Percentiles rank a stretch among this genome's conserved stretches.
phyloP scores from a whole-genome alignment of 768 basidiomycete species.

The Polyporus arcularius region DNA sequence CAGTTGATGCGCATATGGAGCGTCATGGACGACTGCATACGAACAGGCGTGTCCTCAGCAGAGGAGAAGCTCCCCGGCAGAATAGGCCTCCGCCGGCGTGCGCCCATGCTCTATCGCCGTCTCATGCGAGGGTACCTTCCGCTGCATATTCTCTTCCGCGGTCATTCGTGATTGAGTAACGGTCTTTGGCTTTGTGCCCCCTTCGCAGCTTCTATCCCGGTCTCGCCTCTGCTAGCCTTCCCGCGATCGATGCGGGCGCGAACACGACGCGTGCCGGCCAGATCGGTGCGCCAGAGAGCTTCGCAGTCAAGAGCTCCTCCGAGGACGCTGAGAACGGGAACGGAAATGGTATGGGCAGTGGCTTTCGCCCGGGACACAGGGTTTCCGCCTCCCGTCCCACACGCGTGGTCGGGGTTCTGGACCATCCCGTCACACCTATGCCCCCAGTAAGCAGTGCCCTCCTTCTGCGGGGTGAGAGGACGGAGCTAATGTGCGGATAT shows the following conservation, averaged over 20 bases:
- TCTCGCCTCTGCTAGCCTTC: constrained; percentile 36
- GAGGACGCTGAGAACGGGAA: not conserved
- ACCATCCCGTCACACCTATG: constrained; percentile 80
- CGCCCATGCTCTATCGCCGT: constrained; percentile 85
- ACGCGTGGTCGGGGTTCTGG: constrained; percentile 70
- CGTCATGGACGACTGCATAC: constrained; percentile 94
- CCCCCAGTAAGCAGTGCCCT: constrained; percentile 60
- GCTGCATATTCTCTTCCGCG: not conserved
- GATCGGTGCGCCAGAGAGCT: constrained; percentile 23
- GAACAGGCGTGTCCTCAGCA: constrained; percentile 75
- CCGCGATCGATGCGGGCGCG: constrained; percentile 35
- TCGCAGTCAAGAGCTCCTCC: not conserved
- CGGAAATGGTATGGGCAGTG: not conserved
- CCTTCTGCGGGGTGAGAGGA: not conserved
- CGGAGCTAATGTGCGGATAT: not conserved
- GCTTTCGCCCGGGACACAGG: constrained; percentile 1
- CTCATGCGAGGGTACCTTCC: constrained; percentile 80
- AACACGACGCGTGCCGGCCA: constrained; percentile 17
- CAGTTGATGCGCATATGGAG: constrained; percentile 78
- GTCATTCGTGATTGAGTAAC: not conserved
- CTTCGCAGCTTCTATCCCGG: constrained; percentile 52
- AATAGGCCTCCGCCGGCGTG: constrained; percentile 74
- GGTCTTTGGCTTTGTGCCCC: not conserved
- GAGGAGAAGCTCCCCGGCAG: constrained; percentile 88
- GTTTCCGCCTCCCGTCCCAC: constrained; percentile 30